Evolutionary conservation across 225 moss, liverwort and hornwort genomes (phyloP).

Genomic region (Bryum argenteum): DNA sequence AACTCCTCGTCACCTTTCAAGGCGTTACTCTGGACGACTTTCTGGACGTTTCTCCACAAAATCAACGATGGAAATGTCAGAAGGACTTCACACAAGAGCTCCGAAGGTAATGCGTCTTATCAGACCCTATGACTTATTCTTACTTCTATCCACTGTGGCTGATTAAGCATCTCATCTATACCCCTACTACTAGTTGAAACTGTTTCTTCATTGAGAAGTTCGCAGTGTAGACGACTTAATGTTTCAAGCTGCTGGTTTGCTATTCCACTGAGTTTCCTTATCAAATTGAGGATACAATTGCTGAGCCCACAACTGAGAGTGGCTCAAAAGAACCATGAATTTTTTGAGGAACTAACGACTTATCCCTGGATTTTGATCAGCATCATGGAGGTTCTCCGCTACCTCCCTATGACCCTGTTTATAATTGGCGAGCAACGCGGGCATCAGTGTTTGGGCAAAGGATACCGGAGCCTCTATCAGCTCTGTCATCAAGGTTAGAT

Average conservation of each 20-base stretch:
- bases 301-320: background rate
- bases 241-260: constrained; percentile 1
- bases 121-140: constrained; percentile 13
- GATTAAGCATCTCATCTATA: background rate
- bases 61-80: constrained; percentile 52
- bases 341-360: background rate
- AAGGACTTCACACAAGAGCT: constrained; percentile 45
- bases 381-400: constrained; percentile 80
- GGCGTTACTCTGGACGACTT: constrained; percentile 55
- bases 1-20: constrained; percentile 65
- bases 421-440: constrained; percentile 78
- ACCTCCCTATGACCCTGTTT: constrained; percentile 91
- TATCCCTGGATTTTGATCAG: constrained; percentile 47
- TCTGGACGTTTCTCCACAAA: constrained; percentile 60
- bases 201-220: background rate
- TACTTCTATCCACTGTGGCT: constrained; percentile 13
- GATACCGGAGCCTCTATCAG: constrained; percentile 65
- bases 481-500: constrained; percentile 63
- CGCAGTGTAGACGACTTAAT: constrained; percentile 13
- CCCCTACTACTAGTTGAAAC: constrained; percentile 10
- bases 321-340: background rate
- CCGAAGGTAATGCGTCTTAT: constrained; percentile 49
- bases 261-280: background rate
- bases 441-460: constrained; percentile 81
- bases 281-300: background rate